Base-by-base conservation (phyloP, 2,329 filamentous ascomycete species). In the Pseudogymnoascus sp. region DNA sequence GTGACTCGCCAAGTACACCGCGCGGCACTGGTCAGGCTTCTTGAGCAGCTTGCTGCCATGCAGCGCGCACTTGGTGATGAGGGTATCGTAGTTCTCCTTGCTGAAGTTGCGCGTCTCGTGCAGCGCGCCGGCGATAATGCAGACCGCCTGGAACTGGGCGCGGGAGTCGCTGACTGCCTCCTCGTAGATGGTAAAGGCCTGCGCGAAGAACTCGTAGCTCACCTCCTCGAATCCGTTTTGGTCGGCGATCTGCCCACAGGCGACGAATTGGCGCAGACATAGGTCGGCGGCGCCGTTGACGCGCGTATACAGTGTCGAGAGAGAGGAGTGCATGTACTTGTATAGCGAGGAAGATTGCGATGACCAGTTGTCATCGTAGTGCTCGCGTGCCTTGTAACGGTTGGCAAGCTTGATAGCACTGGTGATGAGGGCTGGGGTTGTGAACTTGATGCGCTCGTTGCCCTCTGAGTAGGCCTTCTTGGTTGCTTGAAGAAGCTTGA, bases 181-280 rank as follows among this genome's bases (percentile, higher is more conserved):
- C 72, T 99, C 94, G 71, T 99, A 99, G 7, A 97, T 91, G 0
- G 93, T 97, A 69, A 99, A 99, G 0, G 94, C 93, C 74, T 99
- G 94, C 0, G 94, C 94, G 68, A 97, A 97, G 77, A 95, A 99
- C 72, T 99, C 94, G 73, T 99, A 99, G 9, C 91, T 89, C 41
- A 96, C 91, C 75, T 99, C 94, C 72, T 99, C 93, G 67, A 96
- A 95, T 2, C 89, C 89, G 9, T 86, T 90, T 74, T 94, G 87
- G 69, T 97, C 92, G 9, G 94, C 92, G 32, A 95, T 89, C 76
- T 97, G 92, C 20, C 94, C 94, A 70, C 91, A 95, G 41, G 90
- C 86, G 67, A 94, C 88, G 72, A 97, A 99, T 14, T 97, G 79
- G 2, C 94, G 89, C 57, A 99, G 81, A 0, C 90, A 87, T 18